Evolutionary conservation across 139 green algal genomes (phyloP).

Genomic region (Picochlorum costavermella): DNA sequence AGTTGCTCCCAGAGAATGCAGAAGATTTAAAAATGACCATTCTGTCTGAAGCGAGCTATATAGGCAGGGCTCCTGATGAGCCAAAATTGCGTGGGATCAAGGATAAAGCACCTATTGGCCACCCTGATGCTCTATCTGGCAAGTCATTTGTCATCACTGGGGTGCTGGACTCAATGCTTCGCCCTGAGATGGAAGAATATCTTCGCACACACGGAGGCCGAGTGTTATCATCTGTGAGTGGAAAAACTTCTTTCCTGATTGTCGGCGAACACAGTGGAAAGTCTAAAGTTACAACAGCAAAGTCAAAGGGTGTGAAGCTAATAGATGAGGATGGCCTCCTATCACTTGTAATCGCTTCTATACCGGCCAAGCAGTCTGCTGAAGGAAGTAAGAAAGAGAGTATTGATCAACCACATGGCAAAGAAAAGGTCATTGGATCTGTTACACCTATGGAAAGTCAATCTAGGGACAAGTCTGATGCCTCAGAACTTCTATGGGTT

Average conservation of each 20-base stretch:
- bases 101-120: conserved; percentile 55
- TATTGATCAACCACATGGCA: neutral
- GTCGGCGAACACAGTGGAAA: conserved; percentile 50
- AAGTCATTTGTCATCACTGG: conserved; percentile 89
- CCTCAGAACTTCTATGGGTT: conserved; percentile 72
- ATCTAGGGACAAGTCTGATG: neutral
- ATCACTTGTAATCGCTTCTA: conserved; percentile 49
- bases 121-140: conserved; percentile 74
- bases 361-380: conserved; percentile 4
- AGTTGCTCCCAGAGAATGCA: conserved; percentile 23
- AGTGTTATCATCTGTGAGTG: conserved; percentile 64
- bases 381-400: neutral
- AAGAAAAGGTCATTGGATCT: neutral
- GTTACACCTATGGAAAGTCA: neutral
- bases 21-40: conserved; percentile 14
- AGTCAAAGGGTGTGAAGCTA: conserved; percentile 52
- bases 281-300: conserved; percentile 51
- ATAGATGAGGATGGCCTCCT: conserved; percentile 85
- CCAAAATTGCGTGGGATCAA: conserved; percentile 16
- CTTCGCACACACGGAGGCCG: conserved; percentile 76
- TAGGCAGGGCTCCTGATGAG: conserved; percentile 18
- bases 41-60: conserved; percentile 14
- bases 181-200: conserved; percentile 68
- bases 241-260: conserved; percentile 84
- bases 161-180: conserved; percentile 64